phyloP scores from a whole-genome alignment of 176 grass and related monocot genomes.

The Triticum monococcum region DNA sequence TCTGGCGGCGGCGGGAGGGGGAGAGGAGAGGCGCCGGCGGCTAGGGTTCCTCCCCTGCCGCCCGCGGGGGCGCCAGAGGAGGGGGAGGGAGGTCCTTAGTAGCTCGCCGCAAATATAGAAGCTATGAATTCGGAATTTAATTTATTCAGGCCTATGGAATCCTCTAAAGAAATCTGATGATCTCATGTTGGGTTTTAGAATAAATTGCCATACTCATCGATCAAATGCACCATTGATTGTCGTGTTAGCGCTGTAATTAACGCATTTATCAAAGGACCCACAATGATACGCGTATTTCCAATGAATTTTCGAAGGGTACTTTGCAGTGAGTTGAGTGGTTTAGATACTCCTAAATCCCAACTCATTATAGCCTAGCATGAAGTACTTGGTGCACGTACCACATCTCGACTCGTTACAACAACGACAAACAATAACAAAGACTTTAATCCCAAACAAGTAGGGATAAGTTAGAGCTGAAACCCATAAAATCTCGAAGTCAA shows the following conservation, averaged over 20 bases:
- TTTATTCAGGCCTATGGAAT: not conserved
- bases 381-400: not conserved
- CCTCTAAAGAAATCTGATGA: not conserved
- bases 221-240: not conserved
- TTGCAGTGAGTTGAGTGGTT: not conserved
- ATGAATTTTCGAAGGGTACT: not conserved
- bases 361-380: not conserved
- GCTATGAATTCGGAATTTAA: not conserved
- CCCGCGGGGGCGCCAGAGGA: too few species aligned
- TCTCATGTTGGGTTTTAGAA: not conserved
- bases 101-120: not conserved
- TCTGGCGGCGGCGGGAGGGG: too few species aligned
- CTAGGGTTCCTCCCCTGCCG: too few species aligned
- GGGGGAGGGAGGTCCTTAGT: too few species aligned
- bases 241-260: not conserved
- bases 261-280: not conserved
- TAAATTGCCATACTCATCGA: not conserved
- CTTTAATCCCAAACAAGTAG: too few species aligned
- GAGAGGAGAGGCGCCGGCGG: too few species aligned
- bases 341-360: not conserved
- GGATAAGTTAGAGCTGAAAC: too few species aligned
- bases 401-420: too few species aligned
- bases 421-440: too few species aligned
- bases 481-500: too few species aligned
- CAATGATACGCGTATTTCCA: not conserved